These are phyloP conservation scores for Pichia sp. DNA, from an alignment of 1,139 yeast species.

Conservation along the genomic window DNA sequence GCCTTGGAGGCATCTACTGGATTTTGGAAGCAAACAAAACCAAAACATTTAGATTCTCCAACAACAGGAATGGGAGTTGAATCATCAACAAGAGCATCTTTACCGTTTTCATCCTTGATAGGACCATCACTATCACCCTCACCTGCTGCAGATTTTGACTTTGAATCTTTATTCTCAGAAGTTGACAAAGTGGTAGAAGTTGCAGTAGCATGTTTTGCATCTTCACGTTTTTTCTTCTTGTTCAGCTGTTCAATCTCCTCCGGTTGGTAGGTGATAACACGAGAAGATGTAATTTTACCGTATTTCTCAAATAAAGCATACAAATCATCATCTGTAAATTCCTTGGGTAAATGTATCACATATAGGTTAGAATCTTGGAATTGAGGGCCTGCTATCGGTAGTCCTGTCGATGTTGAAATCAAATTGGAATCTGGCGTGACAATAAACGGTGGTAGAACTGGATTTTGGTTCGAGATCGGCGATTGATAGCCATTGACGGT, in stretches of 20 bases:
- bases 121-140: not conserved
- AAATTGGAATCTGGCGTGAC: constrained; percentile 28
- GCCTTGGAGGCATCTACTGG: constrained; percentile 48
- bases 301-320: constrained; percentile 33
- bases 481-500: not conserved
- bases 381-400: constrained; percentile 37
- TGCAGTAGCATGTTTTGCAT: not conserved
- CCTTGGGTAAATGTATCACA: constrained; percentile 48
- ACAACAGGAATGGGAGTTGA: constrained; percentile 17
- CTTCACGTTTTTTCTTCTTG: not conserved
- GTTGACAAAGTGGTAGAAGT: not conserved
- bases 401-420: constrained; percentile 28
- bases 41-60: constrained; percentile 43
- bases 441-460: constrained; percentile 22
- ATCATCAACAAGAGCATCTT: not conserved
- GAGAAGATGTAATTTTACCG: constrained; percentile 42
- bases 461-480: not conserved
- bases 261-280: constrained; percentile 47
- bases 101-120: not conserved
- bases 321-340: constrained; percentile 37
- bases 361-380: constrained; percentile 58
- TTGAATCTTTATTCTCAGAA: not conserved
- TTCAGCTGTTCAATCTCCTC: constrained; percentile 46
- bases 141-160: not conserved
- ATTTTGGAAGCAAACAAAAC: constrained; percentile 47